Evolutionary conservation across 208 protist genomes (phyloP).

Genomic region (Kentomonas sorsogonicus): DNA sequence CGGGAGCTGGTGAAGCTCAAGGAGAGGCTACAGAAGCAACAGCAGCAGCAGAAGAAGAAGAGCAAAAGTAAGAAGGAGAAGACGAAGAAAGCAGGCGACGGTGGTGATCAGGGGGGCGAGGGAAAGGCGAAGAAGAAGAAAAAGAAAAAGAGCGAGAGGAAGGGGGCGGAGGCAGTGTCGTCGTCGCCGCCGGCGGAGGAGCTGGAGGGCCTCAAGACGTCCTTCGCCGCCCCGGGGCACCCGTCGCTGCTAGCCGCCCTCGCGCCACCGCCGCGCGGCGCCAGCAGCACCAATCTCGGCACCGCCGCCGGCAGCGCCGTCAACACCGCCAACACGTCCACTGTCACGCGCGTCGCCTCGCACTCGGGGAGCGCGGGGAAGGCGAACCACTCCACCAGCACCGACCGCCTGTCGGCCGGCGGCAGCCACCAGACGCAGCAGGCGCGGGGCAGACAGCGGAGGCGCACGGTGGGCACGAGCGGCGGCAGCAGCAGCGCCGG

Average conservation of each 20-base stretch:
- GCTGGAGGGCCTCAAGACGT: no score
- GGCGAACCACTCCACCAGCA: neutral
- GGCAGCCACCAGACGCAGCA: no score
- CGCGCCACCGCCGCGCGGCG: no score
- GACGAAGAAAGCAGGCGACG: neutral
- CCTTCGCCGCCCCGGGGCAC: no score
- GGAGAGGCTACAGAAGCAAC: neutral
- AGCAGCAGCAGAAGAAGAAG: neutral
- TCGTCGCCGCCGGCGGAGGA: neutral
- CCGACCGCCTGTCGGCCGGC: no score
- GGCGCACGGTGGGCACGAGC: neutral
- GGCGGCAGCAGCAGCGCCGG: slow-evolving; percentile 4
- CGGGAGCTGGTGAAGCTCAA: slow-evolving; percentile 17
- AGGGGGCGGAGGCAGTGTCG: neutral
- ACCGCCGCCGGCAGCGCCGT: neutral
- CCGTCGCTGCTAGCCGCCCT: no score
- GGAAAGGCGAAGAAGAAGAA: neutral
- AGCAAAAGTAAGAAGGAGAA: neutral
- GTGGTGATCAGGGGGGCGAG: neutral
- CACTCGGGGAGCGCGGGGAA: neutral
- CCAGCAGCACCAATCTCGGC: no score
- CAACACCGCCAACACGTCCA: no score
- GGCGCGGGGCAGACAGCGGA: neutral
- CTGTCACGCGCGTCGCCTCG: no score
- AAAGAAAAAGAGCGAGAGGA: slow-evolving; percentile 1